Evolutionary conservation across 345 rosid species (phyloP).

Genomic region (Sonneratia alba): DNA sequence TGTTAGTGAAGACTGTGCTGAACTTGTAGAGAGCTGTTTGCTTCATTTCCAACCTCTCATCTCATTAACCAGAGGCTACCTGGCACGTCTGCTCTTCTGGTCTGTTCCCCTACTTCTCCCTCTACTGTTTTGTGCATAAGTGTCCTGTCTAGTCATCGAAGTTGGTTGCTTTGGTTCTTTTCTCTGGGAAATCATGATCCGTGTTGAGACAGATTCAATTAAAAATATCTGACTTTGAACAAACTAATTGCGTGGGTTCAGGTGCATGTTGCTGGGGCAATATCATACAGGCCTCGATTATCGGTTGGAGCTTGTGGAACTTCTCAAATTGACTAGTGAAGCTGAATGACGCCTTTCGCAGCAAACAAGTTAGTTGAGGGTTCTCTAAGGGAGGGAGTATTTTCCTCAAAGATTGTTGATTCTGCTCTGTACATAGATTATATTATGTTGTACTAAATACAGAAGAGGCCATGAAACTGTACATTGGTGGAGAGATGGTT

Average conservation of each 20-base stretch:
- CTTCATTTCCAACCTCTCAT: constrained; percentile 75
- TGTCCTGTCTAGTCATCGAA: not conserved
- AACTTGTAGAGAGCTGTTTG: constrained; percentile 69
- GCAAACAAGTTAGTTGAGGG: constrained; percentile 15
- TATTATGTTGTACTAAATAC: not conserved
- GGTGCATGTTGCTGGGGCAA: constrained; percentile 96
- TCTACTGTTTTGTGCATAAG: not conserved
- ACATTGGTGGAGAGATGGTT: not conserved
- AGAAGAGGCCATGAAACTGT: constrained; percentile 1
- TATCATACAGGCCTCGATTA: constrained; percentile 83
- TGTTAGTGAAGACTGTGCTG: constrained; percentile 57
- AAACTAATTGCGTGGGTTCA: constrained; percentile 4
- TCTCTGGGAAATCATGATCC: no score
- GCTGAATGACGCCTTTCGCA: constrained; percentile 25
- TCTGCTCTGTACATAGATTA: not conserved
- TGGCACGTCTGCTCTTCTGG: constrained; percentile 97
- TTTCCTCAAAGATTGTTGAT: not conserved
- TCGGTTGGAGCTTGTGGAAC: constrained; percentile 71
- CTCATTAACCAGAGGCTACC: constrained; percentile 76
- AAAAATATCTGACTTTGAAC: no score
- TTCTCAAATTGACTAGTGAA: constrained; percentile 42
- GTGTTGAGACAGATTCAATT: not conserved
- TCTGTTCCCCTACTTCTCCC: constrained; percentile 9
- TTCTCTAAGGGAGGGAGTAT: not conserved
- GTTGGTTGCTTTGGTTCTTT: not conserved